These are phyloP conservation scores for Fusarium sp. DNA, from an alignment of 2,329 filamentous ascomycete genomes.

Conservation along the genomic window DNA sequence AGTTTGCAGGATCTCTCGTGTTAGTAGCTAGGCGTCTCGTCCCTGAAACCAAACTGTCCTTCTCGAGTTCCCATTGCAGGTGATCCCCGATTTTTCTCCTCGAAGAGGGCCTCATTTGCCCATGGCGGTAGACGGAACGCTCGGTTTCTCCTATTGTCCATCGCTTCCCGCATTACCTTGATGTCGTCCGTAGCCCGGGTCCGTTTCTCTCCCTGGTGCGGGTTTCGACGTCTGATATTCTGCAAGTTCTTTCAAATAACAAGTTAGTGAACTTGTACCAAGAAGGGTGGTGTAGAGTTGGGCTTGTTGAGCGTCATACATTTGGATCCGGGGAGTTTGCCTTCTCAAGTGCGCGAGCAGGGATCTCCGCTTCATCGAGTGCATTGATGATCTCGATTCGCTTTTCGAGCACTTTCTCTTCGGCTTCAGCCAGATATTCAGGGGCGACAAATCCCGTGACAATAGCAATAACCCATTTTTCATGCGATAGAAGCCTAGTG, in stretches of 20 bases:
- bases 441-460: conserved; percentile 45
- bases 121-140: conserved; percentile 48
- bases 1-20: neutral
- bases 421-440: conserved; percentile 47
- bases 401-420: conserved; percentile 43
- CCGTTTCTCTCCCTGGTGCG: conserved; percentile 18
- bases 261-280: conserved; percentile 25
- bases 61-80: conserved; percentile 23
- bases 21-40: conserved; percentile 1
- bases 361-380: conserved; percentile 46
- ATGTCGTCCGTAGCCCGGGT: conserved; percentile 47
- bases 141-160: conserved; percentile 47
- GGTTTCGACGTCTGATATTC: conserved; percentile 46
- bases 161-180: conserved; percentile 52
- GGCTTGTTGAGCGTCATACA: conserved; percentile 46
- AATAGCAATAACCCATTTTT: conserved; percentile 51
- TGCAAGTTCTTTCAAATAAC: conserved; percentile 49
- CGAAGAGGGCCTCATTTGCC: conserved; percentile 49
- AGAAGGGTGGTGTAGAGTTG: neutral
- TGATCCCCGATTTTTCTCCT: conserved; percentile 29
- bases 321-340: conserved; percentile 46
- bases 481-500: conserved; percentile 39
- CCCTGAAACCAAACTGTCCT: conserved; percentile 1
- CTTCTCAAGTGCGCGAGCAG: conserved; percentile 35
- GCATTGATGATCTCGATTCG: conserved; percentile 45